phyloP scores from a whole-genome alignment of 257 asterid genomes.

The Sherardia arvensis region DNA sequence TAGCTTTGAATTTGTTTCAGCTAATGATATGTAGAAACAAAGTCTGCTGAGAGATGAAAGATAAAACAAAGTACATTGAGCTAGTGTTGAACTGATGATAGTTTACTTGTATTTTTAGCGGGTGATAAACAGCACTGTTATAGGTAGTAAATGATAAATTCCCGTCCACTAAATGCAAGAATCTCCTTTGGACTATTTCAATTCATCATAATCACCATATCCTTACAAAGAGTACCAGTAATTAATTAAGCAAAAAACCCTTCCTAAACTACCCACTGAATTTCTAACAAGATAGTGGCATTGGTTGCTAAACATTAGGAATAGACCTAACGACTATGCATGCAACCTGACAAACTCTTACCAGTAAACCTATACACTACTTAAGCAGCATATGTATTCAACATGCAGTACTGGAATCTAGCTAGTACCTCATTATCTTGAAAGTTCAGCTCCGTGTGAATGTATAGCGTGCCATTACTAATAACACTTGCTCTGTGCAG shows the following conservation, averaged over 20 bases:
- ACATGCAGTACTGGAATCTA: not conserved
- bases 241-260: too few species aligned
- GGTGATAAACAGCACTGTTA: not conserved
- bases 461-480: not conserved
- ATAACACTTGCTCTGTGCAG: slow-evolving; percentile 29
- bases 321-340: too few species aligned
- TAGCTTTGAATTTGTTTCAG: not conserved
- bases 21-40: not conserved
- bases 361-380: not conserved
- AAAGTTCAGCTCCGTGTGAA: not conserved
- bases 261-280: too few species aligned
- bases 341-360: too few species aligned
- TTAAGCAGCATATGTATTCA: not conserved
- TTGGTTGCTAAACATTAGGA: too few species aligned
- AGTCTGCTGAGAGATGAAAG: not conserved
- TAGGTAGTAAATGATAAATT: too few species aligned
- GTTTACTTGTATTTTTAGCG: not conserved
- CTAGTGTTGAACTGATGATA: not conserved
- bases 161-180: too few species aligned
- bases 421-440: not conserved
- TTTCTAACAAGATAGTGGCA: too few species aligned
- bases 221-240: too few species aligned
- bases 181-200: too few species aligned
- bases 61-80: not conserved
- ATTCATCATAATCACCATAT: too few species aligned